Conservation (phyloP, 768 basidiomycete species). For the Termitomyces sp. region DNA sequence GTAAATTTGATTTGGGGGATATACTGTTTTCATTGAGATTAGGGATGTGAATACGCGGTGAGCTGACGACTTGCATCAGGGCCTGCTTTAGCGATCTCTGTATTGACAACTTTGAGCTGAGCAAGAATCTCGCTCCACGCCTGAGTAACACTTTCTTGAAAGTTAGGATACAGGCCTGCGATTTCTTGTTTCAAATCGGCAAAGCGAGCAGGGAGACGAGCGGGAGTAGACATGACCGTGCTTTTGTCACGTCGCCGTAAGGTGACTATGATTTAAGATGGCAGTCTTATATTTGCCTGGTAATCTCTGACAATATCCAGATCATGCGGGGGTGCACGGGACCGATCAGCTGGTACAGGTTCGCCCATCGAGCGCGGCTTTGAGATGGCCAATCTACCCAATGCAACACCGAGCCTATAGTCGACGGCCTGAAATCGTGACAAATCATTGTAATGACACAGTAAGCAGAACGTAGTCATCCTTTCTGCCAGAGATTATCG, state of each 20-base stretch:
- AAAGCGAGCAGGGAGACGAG: slow-evolving; percentile 43
- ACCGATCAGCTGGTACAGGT: not conserved
- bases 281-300: not conserved
- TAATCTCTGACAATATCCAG: not conserved
- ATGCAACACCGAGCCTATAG: not conserved
- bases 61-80: slow-evolving; percentile 35
- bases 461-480: not conserved
- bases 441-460: not conserved
- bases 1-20: slow-evolving; percentile 60
- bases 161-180: slow-evolving; percentile 45
- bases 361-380: not conserved
- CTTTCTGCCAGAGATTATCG: not conserved
- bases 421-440: too few relatives aligned
- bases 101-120: slow-evolving; percentile 42
- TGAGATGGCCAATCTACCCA: not conserved
- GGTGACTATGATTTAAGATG: not conserved
- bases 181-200: slow-evolving; percentile 55
- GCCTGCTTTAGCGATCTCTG: slow-evolving; percentile 40
- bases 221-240: slow-evolving; percentile 5
- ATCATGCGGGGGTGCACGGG: not conserved
- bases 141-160: slow-evolving; percentile 39
- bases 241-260: not conserved
- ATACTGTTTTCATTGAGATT: slow-evolving; percentile 29
- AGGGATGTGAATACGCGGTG: not conserved
- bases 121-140: slow-evolving; percentile 57